Evolutionary conservation across 1,139 yeast species (phyloP).

Genomic region (Yamadazyma trypodendri): DNA sequence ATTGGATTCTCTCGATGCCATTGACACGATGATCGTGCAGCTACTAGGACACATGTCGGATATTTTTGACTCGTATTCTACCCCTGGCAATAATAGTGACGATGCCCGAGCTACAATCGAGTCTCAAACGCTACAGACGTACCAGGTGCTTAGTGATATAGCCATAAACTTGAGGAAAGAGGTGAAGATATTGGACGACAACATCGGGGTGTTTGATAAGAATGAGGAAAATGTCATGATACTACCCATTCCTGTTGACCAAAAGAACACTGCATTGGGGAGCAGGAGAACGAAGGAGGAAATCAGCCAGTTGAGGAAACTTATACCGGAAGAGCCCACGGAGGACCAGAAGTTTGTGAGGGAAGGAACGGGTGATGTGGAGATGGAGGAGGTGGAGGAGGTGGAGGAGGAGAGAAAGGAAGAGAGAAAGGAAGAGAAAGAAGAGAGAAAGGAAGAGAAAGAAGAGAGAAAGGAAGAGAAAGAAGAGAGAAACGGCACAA

Average conservation of each 20-base stretch:
- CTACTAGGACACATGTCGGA: slow-evolving; percentile 40
- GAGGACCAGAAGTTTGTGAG: slow-evolving; percentile 13
- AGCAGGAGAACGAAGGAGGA: slow-evolving; percentile 44
- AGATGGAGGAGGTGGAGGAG: neutral
- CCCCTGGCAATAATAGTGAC: slow-evolving; percentile 18
- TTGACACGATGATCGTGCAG: slow-evolving; percentile 45
- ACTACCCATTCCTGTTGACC: slow-evolving; percentile 59
- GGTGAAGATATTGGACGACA: slow-evolving; percentile 57
- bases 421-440: slow-evolving; percentile 1
- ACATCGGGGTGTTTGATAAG: slow-evolving; percentile 47
- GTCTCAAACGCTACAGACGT: slow-evolving; percentile 32
- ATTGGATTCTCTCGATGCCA: slow-evolving; percentile 41
- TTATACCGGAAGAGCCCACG: slow-evolving; percentile 19
- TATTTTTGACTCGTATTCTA: slow-evolving; percentile 40
- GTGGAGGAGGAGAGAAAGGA: neutral
- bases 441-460: slow-evolving; percentile 1
- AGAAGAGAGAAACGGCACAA: too few relatives aligned
- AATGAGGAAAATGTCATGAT: slow-evolving; percentile 51
- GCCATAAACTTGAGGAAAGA: slow-evolving; percentile 56
- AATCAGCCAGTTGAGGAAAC: slow-evolving; percentile 25
- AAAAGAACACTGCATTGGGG: slow-evolving; percentile 61
- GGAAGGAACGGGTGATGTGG: too few relatives aligned
- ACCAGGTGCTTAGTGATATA: slow-evolving; percentile 32
- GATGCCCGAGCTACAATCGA: slow-evolving; percentile 24
- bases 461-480: too few relatives aligned